These are phyloP conservation scores for Diaporthe sp. DNA, from an alignment of 2,329 filamentous ascomycete species.

Conservation along the genomic window DNA sequence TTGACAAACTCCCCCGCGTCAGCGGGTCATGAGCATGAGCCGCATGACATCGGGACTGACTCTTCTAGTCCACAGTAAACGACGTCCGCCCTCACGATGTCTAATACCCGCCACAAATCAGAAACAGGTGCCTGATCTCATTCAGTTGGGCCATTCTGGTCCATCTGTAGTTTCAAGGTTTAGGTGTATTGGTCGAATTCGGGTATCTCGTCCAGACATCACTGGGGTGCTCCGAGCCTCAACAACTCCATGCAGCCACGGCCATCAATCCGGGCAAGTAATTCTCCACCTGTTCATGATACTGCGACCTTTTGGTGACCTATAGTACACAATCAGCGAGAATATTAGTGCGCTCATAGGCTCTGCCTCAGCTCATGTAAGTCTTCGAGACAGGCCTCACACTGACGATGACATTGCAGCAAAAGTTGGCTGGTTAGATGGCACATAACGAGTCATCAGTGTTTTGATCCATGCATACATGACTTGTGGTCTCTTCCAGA, in stretches of 20 bases:
- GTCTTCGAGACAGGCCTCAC: not conserved
- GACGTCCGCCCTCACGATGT: not conserved
- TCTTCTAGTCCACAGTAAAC: not conserved
- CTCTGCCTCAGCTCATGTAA: not conserved
- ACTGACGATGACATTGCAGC: not conserved
- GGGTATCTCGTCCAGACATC: not conserved
- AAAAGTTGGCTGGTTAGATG: not conserved
- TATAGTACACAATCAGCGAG: not conserved
- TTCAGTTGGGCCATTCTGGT: not conserved
- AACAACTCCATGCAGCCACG: not conserved
- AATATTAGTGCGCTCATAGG: not conserved
- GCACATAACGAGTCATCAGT: not conserved
- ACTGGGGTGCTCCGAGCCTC: not conserved
- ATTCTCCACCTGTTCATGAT: not conserved
- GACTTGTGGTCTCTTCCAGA: no score
- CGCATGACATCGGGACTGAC: conserved; percentile 16
- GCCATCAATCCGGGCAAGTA: not conserved
- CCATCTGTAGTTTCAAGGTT: not conserved
- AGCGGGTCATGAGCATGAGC: conserved; percentile 7
- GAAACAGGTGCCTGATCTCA: not conserved
- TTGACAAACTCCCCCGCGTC: conserved; percentile 24
- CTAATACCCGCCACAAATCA: conserved; percentile 5
- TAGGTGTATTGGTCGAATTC: not conserved
- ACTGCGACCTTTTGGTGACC: not conserved
- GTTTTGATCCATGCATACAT: not conserved